Evolutionary conservation across 345 rosid genomes (phyloP), one percentile per base, ranked within the genome.

Genomic region (Tarenaya hassleriana): DNA sequence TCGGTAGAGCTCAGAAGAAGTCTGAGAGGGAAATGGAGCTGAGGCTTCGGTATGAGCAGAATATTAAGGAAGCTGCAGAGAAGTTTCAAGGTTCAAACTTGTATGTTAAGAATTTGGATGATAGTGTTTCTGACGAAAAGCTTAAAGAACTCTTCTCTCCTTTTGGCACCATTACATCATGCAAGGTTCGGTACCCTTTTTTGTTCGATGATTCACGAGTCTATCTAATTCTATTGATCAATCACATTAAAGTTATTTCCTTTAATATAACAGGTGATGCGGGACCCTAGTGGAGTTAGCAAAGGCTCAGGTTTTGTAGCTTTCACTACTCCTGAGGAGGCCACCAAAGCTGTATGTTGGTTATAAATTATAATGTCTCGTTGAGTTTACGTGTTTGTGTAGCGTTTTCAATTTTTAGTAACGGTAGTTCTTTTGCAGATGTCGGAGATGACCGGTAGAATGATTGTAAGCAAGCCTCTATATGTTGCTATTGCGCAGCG

Each of bases 291-390:
- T 58, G 98, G 96, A 48, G 70, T 80, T 43, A 91, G 92, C 50
- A 76, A 81, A 68, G 98, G 98, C 21, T 91, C 95, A 60, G 98
- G 96, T 17, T 91, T 91, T 74, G 98, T 91, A 10, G 95, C 98
- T 21, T 87, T 91, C 60, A 72, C 92, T 19, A 73, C 81, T 62
- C 83, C 94, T 10, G 98, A 87, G 41, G 98, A 91, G 63, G 95
- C 98, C 56, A 63, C 88, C 37, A 75, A 53, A 72, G 96, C 98
- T 65, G 98, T 91, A 75, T 81, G 95, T 72, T 16, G n/a, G n/a
- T n/a, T n/a, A n/a, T n/a, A n/a, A n/a, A n/a, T n/a, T n/a, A n/a
- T n/a, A n/a, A n/a, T n/a, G n/a, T 24, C 29, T 24, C 14, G 16
- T 33, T 7, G 7, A 20, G 4, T 21, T 7, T 1, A 13, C 34